Percentiles rank a stretch among this genome's conserved stretches.
Evolutionary conservation across 768 basidiomycete genomes (phyloP).

Genomic region (Tremella fuciformis): DNA sequence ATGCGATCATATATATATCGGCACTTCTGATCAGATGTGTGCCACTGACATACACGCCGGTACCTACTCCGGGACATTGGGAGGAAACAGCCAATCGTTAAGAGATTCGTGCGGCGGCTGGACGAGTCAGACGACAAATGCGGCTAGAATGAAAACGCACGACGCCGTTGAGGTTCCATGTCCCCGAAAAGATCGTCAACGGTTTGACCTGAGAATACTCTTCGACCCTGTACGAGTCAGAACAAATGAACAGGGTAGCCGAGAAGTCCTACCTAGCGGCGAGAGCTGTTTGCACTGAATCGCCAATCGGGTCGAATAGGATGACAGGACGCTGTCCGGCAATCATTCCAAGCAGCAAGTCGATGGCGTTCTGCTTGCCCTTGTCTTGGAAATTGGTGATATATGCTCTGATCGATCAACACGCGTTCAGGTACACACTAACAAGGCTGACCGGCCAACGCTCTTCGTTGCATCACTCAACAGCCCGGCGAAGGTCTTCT

Average conservation of each 20-base stretch:
- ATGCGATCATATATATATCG: conserved; percentile 84
- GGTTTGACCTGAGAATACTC: conserved; percentile 79
- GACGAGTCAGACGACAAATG: conserved; percentile 11
- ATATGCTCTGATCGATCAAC: conserved; percentile 66
- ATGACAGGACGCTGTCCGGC: conserved; percentile 80
- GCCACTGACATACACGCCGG: neutral
- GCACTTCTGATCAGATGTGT: conserved; percentile 49
- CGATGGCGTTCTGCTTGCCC: conserved; percentile 88
- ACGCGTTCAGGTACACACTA: neutral
- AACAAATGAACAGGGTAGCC: neutral
- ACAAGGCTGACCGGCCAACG: conserved; percentile 51
- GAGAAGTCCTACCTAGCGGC: conserved; percentile 60
- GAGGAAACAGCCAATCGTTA: conserved; percentile 85
- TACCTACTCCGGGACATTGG: conserved; percentile 59
- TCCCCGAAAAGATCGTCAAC: conserved; percentile 79
- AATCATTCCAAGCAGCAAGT: conserved; percentile 93
- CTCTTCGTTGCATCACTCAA: conserved; percentile 96
- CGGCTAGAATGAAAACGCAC: conserved; percentile 54
- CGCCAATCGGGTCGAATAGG: conserved; percentile 91
- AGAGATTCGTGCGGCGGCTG: conserved; percentile 75
- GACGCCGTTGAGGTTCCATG: conserved; percentile 93
- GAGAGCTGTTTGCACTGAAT: conserved; percentile 71
- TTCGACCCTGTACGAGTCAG: conserved; percentile 56
- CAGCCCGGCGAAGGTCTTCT: conserved; percentile 88
- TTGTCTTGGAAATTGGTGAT: conserved; percentile 98